A percentile compares a stretch with the other conserved stretches of the same genome.
Conservation (phyloP, 106 monocot species). For the Xerophyta viscosa region DNA sequence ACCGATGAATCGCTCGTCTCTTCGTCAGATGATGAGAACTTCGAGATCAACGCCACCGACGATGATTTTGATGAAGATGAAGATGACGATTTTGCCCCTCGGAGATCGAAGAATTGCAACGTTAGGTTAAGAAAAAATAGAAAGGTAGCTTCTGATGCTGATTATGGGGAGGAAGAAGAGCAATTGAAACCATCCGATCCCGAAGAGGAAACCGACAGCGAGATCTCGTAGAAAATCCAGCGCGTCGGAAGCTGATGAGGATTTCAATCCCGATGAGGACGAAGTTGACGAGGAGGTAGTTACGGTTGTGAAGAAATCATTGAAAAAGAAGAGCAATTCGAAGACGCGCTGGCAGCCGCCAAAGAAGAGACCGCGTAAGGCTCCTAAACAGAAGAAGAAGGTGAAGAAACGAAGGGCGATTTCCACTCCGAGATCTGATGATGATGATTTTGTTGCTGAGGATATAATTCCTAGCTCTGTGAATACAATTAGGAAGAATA, state of each 20-base stretch:
- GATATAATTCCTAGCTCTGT: slow-evolving; percentile 10
- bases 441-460: slow-evolving; percentile 38
- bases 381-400: slow-evolving; percentile 14
- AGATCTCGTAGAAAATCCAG: neutral
- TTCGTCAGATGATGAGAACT: no score
- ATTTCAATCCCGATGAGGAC: slow-evolving; percentile 9
- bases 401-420: slow-evolving; percentile 19
- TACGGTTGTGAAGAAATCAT: no score
- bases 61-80: slow-evolving; percentile 1
- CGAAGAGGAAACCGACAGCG: neutral
- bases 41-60: no score
- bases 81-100: slow-evolving; percentile 9
- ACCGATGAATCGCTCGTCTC: no score
- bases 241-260: slow-evolving; percentile 1
- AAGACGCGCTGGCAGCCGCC: slow-evolving; percentile 8
- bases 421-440: no score
- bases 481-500: slow-evolving; percentile 15
- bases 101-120: slow-evolving; percentile 3
- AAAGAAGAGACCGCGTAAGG: slow-evolving; percentile 11
- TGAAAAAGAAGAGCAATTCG: slow-evolving; percentile 9
- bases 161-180: slow-evolving; percentile 4
- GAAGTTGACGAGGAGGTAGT: slow-evolving; percentile 14
- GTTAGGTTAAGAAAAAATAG: neutral
- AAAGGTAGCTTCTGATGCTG: neutral
- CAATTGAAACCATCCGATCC: neutral